Evolutionary conservation across 306 rosid genomes (phyloP).

Genomic region (Quercus alba): DNA sequence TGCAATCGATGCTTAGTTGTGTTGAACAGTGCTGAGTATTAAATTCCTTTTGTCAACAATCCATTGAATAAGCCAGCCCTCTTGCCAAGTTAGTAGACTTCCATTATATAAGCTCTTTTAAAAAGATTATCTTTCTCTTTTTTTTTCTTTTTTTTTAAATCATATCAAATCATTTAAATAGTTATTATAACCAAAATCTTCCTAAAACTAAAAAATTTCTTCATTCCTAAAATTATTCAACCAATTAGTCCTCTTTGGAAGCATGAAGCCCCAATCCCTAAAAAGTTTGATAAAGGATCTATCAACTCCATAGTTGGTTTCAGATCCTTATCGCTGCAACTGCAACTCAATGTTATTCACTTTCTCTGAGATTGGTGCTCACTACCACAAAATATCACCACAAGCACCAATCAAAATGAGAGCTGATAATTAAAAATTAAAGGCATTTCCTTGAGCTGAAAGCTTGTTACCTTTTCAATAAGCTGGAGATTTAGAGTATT

Average conservation of each 20-base stretch:
- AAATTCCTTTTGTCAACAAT: background rate
- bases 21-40: background rate
- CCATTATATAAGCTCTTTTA: background rate
- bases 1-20: background rate
- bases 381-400: background rate
- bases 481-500: constrained; percentile 77
- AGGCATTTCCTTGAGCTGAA: background rate
- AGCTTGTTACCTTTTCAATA: constrained; percentile 68
- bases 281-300: background rate
- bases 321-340: background rate
- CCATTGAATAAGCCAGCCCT: background rate
- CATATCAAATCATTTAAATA: background rate
- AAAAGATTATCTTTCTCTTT: background rate
- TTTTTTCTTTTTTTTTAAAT: background rate
- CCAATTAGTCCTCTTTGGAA: background rate
- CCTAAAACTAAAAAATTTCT: background rate
- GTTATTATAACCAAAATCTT: background rate
- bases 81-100: background rate
- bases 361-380: background rate
- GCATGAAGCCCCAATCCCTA: background rate
- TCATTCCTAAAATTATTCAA: background rate
- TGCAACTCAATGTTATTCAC: background rate
- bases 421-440: background rate
- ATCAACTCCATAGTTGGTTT: background rate
- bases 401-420: background rate